phyloP scores from a whole-genome alignment of 2,329 filamentous ascomycete genomes.

The Westerdykella aurantiaca region DNA sequence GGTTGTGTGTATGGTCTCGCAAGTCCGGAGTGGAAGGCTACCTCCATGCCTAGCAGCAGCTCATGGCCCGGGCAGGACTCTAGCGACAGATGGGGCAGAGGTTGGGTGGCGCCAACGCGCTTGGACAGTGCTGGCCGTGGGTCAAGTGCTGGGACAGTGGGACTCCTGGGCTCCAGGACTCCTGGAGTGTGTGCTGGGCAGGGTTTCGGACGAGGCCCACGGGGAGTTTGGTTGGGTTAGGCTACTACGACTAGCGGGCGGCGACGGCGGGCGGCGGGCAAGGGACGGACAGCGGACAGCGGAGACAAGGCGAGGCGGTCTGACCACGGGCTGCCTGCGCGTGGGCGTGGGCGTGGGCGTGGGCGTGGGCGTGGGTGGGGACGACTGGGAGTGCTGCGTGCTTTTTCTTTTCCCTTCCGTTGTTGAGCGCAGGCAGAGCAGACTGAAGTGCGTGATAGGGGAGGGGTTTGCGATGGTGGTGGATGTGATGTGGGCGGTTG shows the following conservation, averaged over 20 bases:
- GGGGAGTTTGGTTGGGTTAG: conserved; percentile 1
- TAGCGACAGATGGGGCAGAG: conserved; percentile 3
- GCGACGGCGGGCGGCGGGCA: conserved; percentile 1
- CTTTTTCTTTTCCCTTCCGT: background rate
- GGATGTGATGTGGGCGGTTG: conserved; percentile 7
- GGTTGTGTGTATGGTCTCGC: conserved; percentile 21
- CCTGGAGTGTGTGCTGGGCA: conserved; percentile 3
- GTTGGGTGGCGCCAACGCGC: conserved; percentile 15
- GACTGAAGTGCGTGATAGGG: conserved; percentile 5
- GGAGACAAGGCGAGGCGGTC: background rate
- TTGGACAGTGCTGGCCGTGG: conserved; percentile 5
- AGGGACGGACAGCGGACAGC: background rate
- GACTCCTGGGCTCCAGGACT: conserved; percentile 1
- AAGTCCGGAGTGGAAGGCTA: conserved; percentile 25
- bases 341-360: background rate
- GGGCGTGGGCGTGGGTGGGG: background rate
- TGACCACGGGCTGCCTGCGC: background rate
- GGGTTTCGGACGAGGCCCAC: conserved; percentile 4
- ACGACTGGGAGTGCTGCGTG: too few species aligned
- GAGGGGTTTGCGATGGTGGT: conserved; percentile 16
- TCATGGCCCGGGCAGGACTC: conserved; percentile 21
- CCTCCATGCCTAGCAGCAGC: conserved; percentile 29
- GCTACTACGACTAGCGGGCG: too few species aligned
- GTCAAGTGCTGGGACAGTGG: conserved; percentile 1
- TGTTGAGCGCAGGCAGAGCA: conserved; percentile 3